These are phyloP conservation scores for Purshia tridentata DNA, from an alignment of 306 rosid species.

Conservation along the genomic window DNA sequence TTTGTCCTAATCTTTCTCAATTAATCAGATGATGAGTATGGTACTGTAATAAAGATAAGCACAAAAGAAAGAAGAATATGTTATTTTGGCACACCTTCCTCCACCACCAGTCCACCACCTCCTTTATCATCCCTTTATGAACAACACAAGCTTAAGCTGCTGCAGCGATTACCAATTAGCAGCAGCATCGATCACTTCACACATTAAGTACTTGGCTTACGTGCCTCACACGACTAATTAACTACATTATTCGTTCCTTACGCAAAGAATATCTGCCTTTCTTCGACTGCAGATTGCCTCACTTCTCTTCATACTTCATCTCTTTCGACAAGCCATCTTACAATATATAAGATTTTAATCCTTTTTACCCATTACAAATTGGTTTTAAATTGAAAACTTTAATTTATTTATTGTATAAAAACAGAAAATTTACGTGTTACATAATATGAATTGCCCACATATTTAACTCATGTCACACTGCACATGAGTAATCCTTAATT, in stretches of 20 bases:
- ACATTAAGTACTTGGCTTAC: slow-evolving; percentile 31
- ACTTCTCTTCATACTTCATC: background rate
- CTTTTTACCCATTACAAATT: no score
- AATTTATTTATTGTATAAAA: no score
- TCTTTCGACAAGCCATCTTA: no score
- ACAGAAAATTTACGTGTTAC: no score
- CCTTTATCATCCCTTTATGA: background rate
- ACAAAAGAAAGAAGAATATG: slow-evolving; percentile 1
- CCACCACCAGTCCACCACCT: background rate
- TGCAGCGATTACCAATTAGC: slow-evolving; percentile 17
- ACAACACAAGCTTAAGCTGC: background rate
- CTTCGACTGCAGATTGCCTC: background rate
- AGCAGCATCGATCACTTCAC: slow-evolving; percentile 24
- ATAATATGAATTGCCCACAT: no score
- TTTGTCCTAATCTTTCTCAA: background rate
- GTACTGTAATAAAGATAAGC: background rate
- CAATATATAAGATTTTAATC: no score
- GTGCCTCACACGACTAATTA: slow-evolving; percentile 59
- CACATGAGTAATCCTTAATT: no score
- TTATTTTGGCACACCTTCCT: background rate
- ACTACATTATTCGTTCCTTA: slow-evolving; percentile 34
- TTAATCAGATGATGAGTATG: background rate
- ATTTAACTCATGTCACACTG: no score
- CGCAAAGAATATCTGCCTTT: slow-evolving; percentile 35
- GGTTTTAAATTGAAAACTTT: no score